phyloP scores from a whole-genome alignment of 176 grass and related monocot species.

The Phragmites australis region DNA sequence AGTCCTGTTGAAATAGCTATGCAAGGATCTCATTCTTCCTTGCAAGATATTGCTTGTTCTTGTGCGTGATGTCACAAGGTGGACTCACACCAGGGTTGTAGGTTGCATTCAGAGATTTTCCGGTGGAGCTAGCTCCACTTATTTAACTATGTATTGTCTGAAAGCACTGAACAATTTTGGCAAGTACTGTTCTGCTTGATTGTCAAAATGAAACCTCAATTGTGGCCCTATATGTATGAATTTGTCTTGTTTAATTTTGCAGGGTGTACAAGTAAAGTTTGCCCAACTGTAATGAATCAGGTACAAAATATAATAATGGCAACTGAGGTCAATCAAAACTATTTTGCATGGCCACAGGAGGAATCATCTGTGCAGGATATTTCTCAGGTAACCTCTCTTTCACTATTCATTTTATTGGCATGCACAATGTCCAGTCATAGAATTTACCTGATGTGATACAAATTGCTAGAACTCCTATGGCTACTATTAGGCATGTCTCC shows the following conservation, averaged over 20 bases:
- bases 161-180: neutral
- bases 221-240: slow-evolving; percentile 20
- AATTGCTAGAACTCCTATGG: slow-evolving; percentile 13
- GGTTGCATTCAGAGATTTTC: slow-evolving; percentile 4
- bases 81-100: neutral
- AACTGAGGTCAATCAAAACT: slow-evolving; percentile 85
- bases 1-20: neutral
- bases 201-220: neutral
- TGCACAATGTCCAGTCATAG: neutral
- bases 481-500: slow-evolving; percentile 1
- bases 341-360: slow-evolving; percentile 80
- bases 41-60: neutral
- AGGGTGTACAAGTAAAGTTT: slow-evolving; percentile 28
- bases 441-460: neutral
- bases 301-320: slow-evolving; percentile 54
- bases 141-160: neutral
- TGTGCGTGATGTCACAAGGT: neutral
- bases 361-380: slow-evolving; percentile 62
- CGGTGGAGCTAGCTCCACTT: neutral
- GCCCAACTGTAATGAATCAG: slow-evolving; percentile 34
- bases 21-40: neutral
- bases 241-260: slow-evolving; percentile 29
- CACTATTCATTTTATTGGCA: neutral
- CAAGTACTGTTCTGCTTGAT: neutral
- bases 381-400: slow-evolving; percentile 61